Percentiles rank a stretch among this genome's conserved stretches.
These are phyloP conservation scores for Vitis cinerea DNA, from an alignment of 164 flowering plant genomes.

Conservation along the genomic window DNA sequence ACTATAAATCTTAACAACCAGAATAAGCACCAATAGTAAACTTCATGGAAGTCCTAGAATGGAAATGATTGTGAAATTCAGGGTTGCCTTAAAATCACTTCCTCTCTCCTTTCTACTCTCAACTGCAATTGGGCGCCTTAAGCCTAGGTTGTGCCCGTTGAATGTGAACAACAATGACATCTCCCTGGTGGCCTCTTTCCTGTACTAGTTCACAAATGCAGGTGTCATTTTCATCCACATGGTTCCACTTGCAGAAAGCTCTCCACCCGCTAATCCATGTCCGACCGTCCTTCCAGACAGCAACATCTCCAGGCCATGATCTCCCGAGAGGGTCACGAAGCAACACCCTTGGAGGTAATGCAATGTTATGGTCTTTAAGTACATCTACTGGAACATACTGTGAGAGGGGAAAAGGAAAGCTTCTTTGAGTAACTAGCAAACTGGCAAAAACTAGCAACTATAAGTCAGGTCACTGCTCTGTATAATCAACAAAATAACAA, in stretches of 20 bases:
- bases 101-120: neutral
- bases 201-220: slow-evolving; percentile 10
- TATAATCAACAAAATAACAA: neutral
- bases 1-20: too few species aligned
- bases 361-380: neutral
- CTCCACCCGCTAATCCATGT: slow-evolving; percentile 6
- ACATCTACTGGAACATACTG: slow-evolving; percentile 7
- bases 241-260: slow-evolving; percentile 7
- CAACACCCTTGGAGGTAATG: neutral
- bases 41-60: too few species aligned
- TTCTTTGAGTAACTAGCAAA: neutral
- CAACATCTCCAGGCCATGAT: neutral
- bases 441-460: neutral
- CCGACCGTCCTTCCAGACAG: slow-evolving; percentile 9
- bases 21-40: too few species aligned
- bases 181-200: neutral
- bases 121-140: neutral
- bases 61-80: too few species aligned
- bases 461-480: neutral
- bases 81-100: too few species aligned
- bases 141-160: neutral
- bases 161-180: slow-evolving; percentile 4
- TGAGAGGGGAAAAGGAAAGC: neutral
- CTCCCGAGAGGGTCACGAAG: slow-evolving; percentile 3
- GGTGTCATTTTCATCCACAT: slow-evolving; percentile 6